Conservation (phyloP, 1,284 basidiomycete genomes). For the Phellinidium pouzarii region DNA sequence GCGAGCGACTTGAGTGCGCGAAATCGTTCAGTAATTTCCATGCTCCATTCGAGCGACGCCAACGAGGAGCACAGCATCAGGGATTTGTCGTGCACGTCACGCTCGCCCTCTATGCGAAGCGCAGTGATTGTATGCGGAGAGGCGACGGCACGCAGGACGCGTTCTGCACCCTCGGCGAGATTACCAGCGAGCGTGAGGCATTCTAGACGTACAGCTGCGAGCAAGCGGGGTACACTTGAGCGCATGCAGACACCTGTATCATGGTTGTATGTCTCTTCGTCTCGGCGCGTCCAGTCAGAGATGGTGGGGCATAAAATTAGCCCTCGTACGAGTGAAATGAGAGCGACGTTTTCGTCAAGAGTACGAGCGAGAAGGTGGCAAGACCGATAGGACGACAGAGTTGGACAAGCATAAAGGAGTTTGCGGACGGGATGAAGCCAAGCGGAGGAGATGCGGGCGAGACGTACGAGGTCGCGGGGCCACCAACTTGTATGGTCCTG, state of each 20-base stretch:
- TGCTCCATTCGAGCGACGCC: conserved; percentile 8
- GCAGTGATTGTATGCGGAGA: conserved; percentile 35
- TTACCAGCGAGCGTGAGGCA: conserved; percentile 40
- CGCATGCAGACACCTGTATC: conserved; percentile 21
- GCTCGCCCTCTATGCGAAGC: conserved; percentile 32
- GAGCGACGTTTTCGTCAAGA: conserved; percentile 31
- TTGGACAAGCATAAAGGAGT: conserved; percentile 40
- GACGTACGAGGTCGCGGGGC: conserved; percentile 41
- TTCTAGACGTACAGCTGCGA: conserved; percentile 36
- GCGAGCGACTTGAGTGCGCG: background rate
- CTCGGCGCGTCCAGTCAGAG: background rate
- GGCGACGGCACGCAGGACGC: conserved; percentile 37
- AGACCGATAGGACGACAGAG: conserved; percentile 34
- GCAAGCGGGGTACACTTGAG: conserved; percentile 35
- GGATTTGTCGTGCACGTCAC: background rate
- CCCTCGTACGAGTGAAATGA: conserved; percentile 34
- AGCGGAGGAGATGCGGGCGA: conserved; percentile 39
- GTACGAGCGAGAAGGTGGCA: conserved; percentile 39
- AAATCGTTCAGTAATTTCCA: conserved; percentile 9
- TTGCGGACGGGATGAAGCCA: conserved; percentile 41
- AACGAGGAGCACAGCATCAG: background rate
- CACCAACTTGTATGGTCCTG: conserved; percentile 45
- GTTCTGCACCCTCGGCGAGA: conserved; percentile 38
- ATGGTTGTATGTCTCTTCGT: background rate
- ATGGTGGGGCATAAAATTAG: conserved; percentile 36